A percentile compares a stretch with the other conserved stretches of the same genome.
These are phyloP conservation scores for Hygrophorus pudorinus DNA, from an alignment of 768 basidiomycete genomes.

Conservation along the genomic window DNA sequence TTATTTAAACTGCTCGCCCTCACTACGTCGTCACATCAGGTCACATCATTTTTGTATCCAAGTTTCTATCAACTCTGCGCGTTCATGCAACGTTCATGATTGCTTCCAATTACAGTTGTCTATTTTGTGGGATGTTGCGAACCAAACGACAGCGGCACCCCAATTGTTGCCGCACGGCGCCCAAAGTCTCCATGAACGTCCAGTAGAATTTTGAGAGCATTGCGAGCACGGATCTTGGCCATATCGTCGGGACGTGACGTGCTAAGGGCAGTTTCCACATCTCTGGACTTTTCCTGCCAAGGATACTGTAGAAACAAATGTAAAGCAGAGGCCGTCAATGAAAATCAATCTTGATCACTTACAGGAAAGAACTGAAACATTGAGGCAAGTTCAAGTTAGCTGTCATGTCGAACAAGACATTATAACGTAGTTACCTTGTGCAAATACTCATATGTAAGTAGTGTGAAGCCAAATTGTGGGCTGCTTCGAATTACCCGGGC, in stretches of 20 bases:
- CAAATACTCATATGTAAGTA: constrained; percentile 71
- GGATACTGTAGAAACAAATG: constrained; percentile 52
- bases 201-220: constrained; percentile 86
- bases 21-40: background rate
- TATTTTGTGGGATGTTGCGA: too few species aligned
- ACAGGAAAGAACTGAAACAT: constrained; percentile 8
- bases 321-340: constrained; percentile 1
- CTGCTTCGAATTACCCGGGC: constrained; percentile 84
- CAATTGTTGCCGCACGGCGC: constrained; percentile 37
- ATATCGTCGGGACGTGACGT: constrained; percentile 68
- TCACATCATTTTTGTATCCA: constrained; percentile 14
- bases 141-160: constrained; percentile 25
- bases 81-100: background rate
- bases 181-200: constrained; percentile 90
- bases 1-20: background rate
- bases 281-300: constrained; percentile 57
- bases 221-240: constrained; percentile 82
- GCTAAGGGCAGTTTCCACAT: constrained; percentile 62
- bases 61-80: constrained; percentile 10
- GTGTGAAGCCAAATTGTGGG: constrained; percentile 90
- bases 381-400: background rate
- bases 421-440: constrained; percentile 34
- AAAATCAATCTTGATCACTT: background rate
- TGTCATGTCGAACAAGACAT: background rate
- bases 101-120: too few species aligned